A percentile compares a stretch with the other conserved stretches of the same genome.
These are phyloP conservation scores for Boletus pseudopeckii DNA, from an alignment of 768 basidiomycete genomes.

Conservation along the genomic window DNA sequence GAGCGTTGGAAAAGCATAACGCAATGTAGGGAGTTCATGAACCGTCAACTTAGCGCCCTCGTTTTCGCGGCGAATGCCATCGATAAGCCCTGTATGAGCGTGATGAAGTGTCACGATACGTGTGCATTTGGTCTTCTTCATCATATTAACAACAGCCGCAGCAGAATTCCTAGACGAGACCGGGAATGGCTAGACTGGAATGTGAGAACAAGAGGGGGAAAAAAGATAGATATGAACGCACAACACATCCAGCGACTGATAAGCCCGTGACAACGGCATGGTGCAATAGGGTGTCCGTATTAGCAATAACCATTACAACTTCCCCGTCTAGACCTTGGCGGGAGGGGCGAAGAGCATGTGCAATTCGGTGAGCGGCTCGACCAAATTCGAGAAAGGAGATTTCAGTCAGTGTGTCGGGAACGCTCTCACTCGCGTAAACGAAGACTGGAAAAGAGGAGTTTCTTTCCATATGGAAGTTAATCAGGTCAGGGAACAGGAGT, in stretches of 20 bases:
- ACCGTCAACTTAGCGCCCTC: conserved; percentile 2
- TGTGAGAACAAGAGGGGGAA: conserved; percentile 20
- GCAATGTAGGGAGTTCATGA: conserved; percentile 18
- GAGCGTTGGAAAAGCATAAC: conserved; percentile 38
- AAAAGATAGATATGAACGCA: conserved; percentile 26
- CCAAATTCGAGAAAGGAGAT: conserved; percentile 29
- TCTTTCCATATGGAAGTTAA: conserved; percentile 23
- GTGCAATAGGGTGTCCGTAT: conserved; percentile 34
- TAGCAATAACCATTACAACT: conserved; percentile 23
- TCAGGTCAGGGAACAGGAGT: conserved; percentile 23
- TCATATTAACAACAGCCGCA: conserved; percentile 32
- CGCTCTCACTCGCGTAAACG: conserved; percentile 12
- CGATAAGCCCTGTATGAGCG: conserved; percentile 18
- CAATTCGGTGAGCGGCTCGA: conserved; percentile 32
- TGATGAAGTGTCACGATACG: conserved; percentile 18
- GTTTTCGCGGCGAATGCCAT: not conserved
- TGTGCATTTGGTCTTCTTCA: conserved; percentile 19
- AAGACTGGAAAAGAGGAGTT: conserved; percentile 25
- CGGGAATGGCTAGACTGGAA: conserved; percentile 29
- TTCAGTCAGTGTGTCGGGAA: conserved; percentile 10
- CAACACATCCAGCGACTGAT: conserved; percentile 38
- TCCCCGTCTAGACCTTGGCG: conserved; percentile 22
- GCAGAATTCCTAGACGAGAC: conserved; percentile 42
- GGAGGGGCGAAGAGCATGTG: conserved; percentile 38
- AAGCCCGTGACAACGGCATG: conserved; percentile 34